Evolutionary conservation across 2,329 filamentous ascomycete genomes (phyloP), one percentile per base, ranked within the genome.

Genomic region (Botrytis medusae): DNA sequence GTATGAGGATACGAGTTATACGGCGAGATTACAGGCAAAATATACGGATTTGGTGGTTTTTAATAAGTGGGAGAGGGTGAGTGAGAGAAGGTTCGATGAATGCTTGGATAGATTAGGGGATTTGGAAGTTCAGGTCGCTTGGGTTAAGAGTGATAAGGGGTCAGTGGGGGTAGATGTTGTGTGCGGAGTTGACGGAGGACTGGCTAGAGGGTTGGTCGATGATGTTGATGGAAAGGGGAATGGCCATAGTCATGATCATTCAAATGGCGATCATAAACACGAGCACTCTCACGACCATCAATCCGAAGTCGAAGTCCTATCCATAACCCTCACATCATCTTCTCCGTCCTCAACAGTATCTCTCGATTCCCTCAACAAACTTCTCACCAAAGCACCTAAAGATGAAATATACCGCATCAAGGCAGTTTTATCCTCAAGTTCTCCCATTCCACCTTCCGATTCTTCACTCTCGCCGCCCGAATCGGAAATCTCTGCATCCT

Each of bases 401-500:
- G 96, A 99, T 77, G 95, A 98, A 80, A 90, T 97, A 16, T 99
- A 98, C 83, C 90, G 96, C 72, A 98, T 99, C 82, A 99, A 99
- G 82, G 93, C 89, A 18, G 84, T 89, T 16, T 78, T 89, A 20
- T 85, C 86, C 1, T 84, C 87, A 3, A 83, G 85, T 0, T 81
- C 84, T 3, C 79, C 83, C 0, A 84, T 89, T 14, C 77, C 77
- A 29, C 85, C 85, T 78, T 90, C 89, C 0, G 87, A 88, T 72
- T 84, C 85, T 37, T 87, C 57, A 79, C 61, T 72, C n/a, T 37
- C 60, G 16, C 46, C 82, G 46, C 80, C 81, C 8, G 79, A 79
- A 12, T 77, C 81, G 7, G 78, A 79, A 65, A 32, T 37, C 8
- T 68, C 64, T 2, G 64, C 48, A 57, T 29, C 64, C 1, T 42